Base-by-base conservation (phyloP, 2,329 filamentous ascomycete species). In the Neopestalotiopsis sp. region DNA sequence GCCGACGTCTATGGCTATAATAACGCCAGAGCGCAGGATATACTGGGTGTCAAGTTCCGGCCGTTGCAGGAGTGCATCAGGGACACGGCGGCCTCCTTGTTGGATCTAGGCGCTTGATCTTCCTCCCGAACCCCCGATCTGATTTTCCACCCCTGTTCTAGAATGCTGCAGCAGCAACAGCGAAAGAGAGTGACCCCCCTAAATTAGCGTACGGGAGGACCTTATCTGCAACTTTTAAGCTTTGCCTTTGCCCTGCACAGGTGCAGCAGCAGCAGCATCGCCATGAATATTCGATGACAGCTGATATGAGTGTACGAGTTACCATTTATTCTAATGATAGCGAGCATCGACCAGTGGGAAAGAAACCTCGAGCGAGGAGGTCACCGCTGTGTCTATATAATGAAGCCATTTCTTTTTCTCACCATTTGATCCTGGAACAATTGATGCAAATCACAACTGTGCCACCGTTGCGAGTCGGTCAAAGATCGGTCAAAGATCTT, bases 1-100 rank as follows among this genome's bases (percentile, higher is more conserved):
- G 45, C 10, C 28, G 17, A 20, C 32, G 64, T 66, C 10, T 66
- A 66, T 49, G 42, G 64, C 20, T 66, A 49, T 49, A 49, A 66
- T 56, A 57, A 56, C 17, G 24, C 20, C 3, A 66, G 53, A 32
- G n/a, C 49, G 24, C 24, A 32, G n/a, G 20, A 49, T 24, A 17
- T 56, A 17, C 64, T 66, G 40, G 64, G 64, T 20, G 12, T 66
- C 42, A 30, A 53, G 20, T 66, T 49, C 42, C 42, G 42, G 1
- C 14, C 24, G 38, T 30, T 66, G 28, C 45, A 57, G 40, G 42
- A 66, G 13, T 66, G 64, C 49, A 34, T 66, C 49, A 32, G 30
- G 17, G 64, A 66, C 64, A 64, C 61, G 28, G 57, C 57, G 57
- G 28, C 32, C 28, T 32, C 28, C 32, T 24, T 61, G 24, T 24